phyloP scores from a whole-genome alignment of 2,329 filamentous ascomycete genomes.

The Hypoxylon sp. region DNA sequence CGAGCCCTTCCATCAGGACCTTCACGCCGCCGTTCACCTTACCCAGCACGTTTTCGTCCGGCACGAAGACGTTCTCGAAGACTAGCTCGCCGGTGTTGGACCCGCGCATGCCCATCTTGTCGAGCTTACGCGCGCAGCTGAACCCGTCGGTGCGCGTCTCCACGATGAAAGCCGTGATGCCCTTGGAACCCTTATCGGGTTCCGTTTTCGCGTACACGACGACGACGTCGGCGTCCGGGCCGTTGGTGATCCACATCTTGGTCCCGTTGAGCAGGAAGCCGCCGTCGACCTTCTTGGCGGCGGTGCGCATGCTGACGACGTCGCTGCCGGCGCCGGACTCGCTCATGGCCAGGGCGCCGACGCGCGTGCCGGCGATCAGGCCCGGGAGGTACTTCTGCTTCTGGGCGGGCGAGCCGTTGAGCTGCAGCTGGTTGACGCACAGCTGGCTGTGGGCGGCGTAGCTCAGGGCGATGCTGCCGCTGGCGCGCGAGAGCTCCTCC shows the following conservation, averaged over 20 bases:
- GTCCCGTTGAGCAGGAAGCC: constrained; percentile 88
- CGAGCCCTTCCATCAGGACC: constrained; percentile 95
- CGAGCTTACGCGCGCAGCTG: constrained; percentile 87
- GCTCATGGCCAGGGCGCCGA: constrained; percentile 95
- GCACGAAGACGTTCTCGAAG: constrained; percentile 92
- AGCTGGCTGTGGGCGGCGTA: constrained; percentile 97
- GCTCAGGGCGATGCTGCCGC: constrained; percentile 84
- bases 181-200: constrained; percentile 83
- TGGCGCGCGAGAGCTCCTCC: constrained; percentile 93
- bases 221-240: constrained; percentile 90
- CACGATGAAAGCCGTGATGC: constrained; percentile 95
- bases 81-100: constrained; percentile 95
- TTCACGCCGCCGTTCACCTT: constrained; percentile 83
- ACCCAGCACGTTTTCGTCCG: constrained; percentile 83
- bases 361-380: constrained; percentile 81
- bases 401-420: constrained; percentile 85
- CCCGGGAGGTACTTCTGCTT: constrained; percentile 84
- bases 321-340: constrained; percentile 92
- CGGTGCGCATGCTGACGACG: constrained; percentile 95
- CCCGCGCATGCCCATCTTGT: constrained; percentile 98
- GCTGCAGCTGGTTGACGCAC: constrained; percentile 94
- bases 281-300: constrained; percentile 82
- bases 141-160: constrained; percentile 80
- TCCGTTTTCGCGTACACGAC: constrained; percentile 98
- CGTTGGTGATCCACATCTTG: constrained; percentile 99